These are phyloP conservation scores for Russula olivacea DNA, from an alignment of 768 basidiomycete species.

Conservation along the genomic window DNA sequence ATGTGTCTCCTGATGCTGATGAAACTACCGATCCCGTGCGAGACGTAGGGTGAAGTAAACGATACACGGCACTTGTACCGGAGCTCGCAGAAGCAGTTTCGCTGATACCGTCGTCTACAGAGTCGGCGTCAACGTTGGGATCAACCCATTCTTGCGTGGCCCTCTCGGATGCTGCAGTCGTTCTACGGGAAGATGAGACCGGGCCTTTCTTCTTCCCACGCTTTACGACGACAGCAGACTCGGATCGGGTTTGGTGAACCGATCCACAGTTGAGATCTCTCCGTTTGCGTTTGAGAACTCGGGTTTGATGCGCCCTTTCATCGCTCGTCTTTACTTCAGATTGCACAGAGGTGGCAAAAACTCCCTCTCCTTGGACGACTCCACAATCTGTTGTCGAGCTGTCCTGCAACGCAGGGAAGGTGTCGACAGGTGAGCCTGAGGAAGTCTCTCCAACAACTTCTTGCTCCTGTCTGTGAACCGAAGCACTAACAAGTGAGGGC, in stretches of 20 bases:
- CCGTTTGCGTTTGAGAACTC: conserved; percentile 29
- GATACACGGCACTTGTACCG: conserved; percentile 36
- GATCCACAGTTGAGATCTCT: conserved; percentile 16
- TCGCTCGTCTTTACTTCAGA: neutral
- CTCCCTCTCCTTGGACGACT: neutral
- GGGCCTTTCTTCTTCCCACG: conserved; percentile 1
- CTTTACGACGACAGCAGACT: conserved; percentile 18
- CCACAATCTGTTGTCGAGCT: neutral
- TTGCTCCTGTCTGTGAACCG: neutral
- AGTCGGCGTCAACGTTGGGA: conserved; percentile 18
- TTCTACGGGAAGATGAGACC: neutral
- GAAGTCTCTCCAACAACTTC: neutral
- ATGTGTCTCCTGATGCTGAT: conserved; percentile 26
- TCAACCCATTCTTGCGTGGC: neutral
- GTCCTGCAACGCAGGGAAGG: neutral
- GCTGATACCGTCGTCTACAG: conserved; percentile 26
- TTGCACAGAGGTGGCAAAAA: neutral
- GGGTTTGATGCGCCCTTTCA: neutral
- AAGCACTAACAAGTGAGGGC: neutral
- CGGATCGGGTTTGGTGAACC: conserved; percentile 28
- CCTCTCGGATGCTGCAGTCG: conserved; percentile 11
- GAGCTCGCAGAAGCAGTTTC: conserved; percentile 34
- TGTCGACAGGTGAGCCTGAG: neutral
- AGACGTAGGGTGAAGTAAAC: conserved; percentile 32
- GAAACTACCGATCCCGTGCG: conserved; percentile 47